Base-by-base conservation (phyloP, 2,329 filamentous ascomycete genomes). In the Cladosporium sphaerospermum region DNA sequence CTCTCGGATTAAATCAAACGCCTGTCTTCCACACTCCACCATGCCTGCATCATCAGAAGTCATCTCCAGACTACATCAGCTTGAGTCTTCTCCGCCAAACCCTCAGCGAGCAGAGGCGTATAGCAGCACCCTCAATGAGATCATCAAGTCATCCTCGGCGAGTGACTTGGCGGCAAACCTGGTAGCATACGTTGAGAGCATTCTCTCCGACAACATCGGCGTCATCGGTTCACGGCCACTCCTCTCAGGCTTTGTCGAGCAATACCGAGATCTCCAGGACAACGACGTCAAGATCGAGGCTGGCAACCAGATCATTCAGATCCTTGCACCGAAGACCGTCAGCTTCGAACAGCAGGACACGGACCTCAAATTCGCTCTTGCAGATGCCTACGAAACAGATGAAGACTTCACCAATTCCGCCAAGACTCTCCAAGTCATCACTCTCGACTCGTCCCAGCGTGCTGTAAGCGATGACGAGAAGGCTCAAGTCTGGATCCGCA, bases 281-380 rank as follows among this genome's bases (percentile, higher is more conserved):
- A 70, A 82, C 40, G 81, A 86, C 55, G 74, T 85, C 57, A 86
- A 85, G 72, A 86, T 95, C 62, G 80, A 84, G 59, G 86, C 90
- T 44, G 90, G 62, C 78, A 81, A 63, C 9, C 82, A 86, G 66
- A 80, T 88, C n/a, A 79, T 95, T 40, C 73, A 78, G 47, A 75
- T 83, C 41, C 79, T 96, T 48, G 69, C 78, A 67, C 71, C 86
- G 69, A 81, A 82, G 57, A 79, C 85, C 71, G 71, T 86, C 67
- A 87, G 85, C 2, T 93, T 89, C 64, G 84, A 93, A 70, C 91
- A 97, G 69, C 89, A 95, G 69, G 83, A 87, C 62, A 88, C 86
- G 5, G 76, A 82, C 42, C 78, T 96, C 51, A 87, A 90, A 59
- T 84, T 92, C 65, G 81, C 90, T 51, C 78, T 96, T 14, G 91